A percentile compares a stretch with the other conserved stretches of the same genome.
Conservation (phyloP, 2,329 filamentous ascomycete genomes). For the Tolypocladium sp. region DNA sequence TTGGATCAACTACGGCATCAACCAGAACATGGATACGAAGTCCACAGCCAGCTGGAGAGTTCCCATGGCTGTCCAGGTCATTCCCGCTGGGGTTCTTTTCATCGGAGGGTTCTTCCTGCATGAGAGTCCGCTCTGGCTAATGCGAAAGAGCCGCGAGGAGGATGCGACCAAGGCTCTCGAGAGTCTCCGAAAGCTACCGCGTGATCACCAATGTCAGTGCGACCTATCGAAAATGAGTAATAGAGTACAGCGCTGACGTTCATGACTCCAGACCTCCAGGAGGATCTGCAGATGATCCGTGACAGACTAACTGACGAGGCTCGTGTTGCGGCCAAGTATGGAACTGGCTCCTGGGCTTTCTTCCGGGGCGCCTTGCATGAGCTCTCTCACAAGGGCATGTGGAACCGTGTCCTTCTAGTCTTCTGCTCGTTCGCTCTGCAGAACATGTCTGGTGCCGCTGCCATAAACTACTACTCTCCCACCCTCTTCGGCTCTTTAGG, state of each 20-base stretch:
- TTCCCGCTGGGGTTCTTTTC: conserved; percentile 34
- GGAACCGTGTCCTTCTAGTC: conserved; percentile 27
- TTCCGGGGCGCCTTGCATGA: conserved; percentile 9
- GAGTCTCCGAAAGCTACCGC: conserved; percentile 33
- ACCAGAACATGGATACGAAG: conserved; percentile 24
- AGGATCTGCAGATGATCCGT: conserved; percentile 38
- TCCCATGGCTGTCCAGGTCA: conserved; percentile 36
- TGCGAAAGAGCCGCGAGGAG: conserved; percentile 22
- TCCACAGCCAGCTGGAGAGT: conserved; percentile 33
- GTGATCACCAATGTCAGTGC: conserved; percentile 20
- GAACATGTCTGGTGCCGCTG: conserved; percentile 29
- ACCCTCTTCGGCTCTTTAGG: no score
- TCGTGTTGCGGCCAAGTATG: conserved; percentile 20
- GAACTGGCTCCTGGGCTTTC: conserved; percentile 17
- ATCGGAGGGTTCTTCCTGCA: conserved; percentile 33
- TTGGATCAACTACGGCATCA: conserved; percentile 37
- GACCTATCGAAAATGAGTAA: no score
- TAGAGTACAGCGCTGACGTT: no score
- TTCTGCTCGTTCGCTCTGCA: conserved; percentile 28
- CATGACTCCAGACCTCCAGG: conserved; percentile 26
- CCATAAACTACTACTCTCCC: conserved; percentile 30
- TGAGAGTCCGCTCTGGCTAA: conserved; percentile 31
- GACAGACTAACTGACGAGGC: conserved; percentile 24
- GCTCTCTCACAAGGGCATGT: conserved; percentile 27
- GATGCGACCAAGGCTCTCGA: conserved; percentile 20